These are phyloP conservation scores for Skeletonema marinoi DNA, from an alignment of 108 stramenopile species.

Conservation along the genomic window DNA sequence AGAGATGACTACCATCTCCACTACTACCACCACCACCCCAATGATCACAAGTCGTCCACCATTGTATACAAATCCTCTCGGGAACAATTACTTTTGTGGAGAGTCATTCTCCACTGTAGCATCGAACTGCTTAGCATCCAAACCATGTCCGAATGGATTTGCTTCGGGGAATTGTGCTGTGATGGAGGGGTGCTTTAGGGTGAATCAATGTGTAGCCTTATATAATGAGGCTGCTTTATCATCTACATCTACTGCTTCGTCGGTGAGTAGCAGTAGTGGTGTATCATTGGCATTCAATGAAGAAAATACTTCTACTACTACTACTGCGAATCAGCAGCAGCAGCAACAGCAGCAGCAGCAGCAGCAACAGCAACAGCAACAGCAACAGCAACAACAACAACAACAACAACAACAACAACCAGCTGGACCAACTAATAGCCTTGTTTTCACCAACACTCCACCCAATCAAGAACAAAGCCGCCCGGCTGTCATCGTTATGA, in stretches of 20 bases:
- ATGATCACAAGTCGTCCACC: neutral
- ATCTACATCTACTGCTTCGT: neutral
- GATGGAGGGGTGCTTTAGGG: neutral
- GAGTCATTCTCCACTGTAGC: neutral
- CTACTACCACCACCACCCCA: neutral
- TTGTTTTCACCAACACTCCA: neutral
- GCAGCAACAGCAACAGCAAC: no score
- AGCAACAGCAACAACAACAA: no score
- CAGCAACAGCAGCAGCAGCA: no score
- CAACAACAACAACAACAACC: neutral
- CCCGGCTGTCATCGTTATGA: neutral
- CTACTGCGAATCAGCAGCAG: neutral
- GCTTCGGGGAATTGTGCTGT: neutral
- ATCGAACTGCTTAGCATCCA: neutral
- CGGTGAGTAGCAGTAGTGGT: no score
- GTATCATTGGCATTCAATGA: no score
- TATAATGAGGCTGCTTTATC: neutral
- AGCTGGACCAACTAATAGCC: neutral
- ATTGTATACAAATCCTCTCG: slow-evolving; percentile 32
- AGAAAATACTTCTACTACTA: neutral
- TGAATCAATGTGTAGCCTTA: neutral
- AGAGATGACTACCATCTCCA: neutral
- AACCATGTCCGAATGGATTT: neutral
- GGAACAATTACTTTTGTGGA: slow-evolving; percentile 43
- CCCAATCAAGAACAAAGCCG: neutral